Base-by-base conservation (phyloP, 805 yeast species). In the Grigorovia yakushimaensis region DNA sequence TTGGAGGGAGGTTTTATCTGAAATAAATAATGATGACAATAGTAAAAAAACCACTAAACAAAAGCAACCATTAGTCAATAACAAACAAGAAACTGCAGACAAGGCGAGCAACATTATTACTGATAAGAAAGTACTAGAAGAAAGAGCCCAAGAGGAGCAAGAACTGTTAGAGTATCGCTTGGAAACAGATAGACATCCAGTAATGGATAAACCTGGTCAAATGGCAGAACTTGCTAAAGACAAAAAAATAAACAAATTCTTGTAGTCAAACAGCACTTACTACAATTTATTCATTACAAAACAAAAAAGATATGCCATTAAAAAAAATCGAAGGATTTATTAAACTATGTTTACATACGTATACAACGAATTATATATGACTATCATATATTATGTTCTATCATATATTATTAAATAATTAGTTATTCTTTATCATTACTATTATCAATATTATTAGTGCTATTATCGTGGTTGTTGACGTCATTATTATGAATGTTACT, bases 151-250 rank as follows among this genome's bases (percentile, higher is more conserved):
- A 33, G 58, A 60, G 22, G 62, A 60, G 45, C 51, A 59, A 43
- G 62, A 67, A 22, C 47, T 59, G 4, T 20, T 51, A 5, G 56
- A 57, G 13, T 67, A 61, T 44, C 55, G 54, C 40, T 59, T 68
- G 3, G 55, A 61, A 4, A 66, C 70, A 11, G 64, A 63, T 13
- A 49, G 54, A 9, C 73, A 70, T 49, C 49, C 67, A 4, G 62
- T 70, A 13, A 69, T 69, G 17, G 70, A 67, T 35, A 60, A 49
- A 2, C 72, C 74, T 2, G 74, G 74, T 15, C 72, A 68, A 15
- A 58, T 67, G 24, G 61, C 58, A 9, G 64, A 60, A 7, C 66
- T 68, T 5, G 73, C 73, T 2, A 53, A 48, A 36, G 63, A 61
- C n/a, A 67, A 67, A 6, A 59, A 59, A 40, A 61, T 71, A 1